Conservation (phyloP, 352 stramenopile genomes). For the Globisporangium paroecandrum region DNA sequence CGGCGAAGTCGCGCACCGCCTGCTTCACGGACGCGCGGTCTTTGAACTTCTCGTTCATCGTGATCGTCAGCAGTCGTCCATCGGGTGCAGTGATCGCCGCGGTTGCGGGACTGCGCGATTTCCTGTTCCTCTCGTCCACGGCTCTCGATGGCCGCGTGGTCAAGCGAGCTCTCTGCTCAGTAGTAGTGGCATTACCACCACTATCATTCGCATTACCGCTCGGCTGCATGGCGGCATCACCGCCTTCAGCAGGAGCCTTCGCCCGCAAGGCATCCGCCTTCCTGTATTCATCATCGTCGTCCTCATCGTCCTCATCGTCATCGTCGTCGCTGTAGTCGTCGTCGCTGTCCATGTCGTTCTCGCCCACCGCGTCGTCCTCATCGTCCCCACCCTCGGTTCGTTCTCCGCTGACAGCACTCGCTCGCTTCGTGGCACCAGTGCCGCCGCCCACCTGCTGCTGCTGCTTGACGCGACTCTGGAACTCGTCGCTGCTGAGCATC, state of each 20-base stretch:
- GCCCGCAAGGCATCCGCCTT: neutral
- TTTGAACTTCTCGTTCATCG: slow-evolving; percentile 31
- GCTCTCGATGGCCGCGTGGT: neutral
- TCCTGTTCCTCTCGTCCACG: neutral
- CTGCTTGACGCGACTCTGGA: slow-evolving; percentile 5
- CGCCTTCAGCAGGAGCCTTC: neutral
- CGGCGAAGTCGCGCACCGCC: slow-evolving; percentile 39
- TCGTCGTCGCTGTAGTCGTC: slow-evolving; percentile 2
- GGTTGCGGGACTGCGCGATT: neutral
- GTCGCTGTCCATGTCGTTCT: neutral
- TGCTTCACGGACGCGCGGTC: slow-evolving; percentile 32
- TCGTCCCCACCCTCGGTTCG: neutral
- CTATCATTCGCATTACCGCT: neutral
- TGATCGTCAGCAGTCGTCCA: neutral
- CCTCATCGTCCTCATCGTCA: neutral
- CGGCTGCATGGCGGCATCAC: neutral
- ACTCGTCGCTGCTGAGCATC: slow-evolving; percentile 10
- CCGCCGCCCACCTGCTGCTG: neutral
- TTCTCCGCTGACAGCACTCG: too few species aligned
- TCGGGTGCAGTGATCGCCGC: neutral
- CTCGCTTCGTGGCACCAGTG: neutral
- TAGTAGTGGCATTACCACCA: neutral
- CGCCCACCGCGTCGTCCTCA: neutral
- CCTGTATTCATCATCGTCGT: neutral
- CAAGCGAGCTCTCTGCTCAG: neutral